These are phyloP conservation scores for Lophiotrema nucula DNA, from an alignment of 495 filamentous ascomycete genomes.

Conservation along the genomic window DNA sequence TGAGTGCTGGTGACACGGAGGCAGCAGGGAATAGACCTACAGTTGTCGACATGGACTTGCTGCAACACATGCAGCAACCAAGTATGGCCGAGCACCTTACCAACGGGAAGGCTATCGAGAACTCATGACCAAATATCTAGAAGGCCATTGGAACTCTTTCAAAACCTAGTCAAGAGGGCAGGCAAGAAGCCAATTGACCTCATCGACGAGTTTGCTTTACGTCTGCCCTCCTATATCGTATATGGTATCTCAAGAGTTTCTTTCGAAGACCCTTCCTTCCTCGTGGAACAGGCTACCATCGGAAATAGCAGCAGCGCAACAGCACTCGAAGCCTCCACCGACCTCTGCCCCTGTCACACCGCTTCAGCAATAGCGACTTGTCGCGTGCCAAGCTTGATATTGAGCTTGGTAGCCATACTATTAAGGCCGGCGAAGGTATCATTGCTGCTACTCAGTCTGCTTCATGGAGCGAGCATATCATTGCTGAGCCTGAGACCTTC, in stretches of 20 bases:
- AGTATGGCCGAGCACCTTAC: conserved; percentile 49
- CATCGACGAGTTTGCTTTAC: conserved; percentile 46
- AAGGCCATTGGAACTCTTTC: conserved; percentile 46
- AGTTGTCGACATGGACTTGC: conserved; percentile 52
- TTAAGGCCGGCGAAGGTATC: conserved; percentile 47
- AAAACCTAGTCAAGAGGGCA: conserved; percentile 40
- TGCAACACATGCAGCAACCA: conserved; percentile 46
- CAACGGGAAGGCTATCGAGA: conserved; percentile 40
- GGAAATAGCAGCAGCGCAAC: conserved; percentile 48
- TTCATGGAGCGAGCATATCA: conserved; percentile 49
- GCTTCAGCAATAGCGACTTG: conserved; percentile 44
- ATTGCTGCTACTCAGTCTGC: conserved; percentile 50
- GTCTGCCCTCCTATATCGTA: conserved; percentile 49
- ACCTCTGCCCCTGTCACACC: conserved; percentile 49
- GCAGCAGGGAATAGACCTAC: conserved; percentile 48
- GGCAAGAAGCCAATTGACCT: conserved; percentile 44
- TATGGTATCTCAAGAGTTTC: conserved; percentile 51
- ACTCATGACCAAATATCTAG: conserved; percentile 45
- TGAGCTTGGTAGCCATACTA: conserved; percentile 42
- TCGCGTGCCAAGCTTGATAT: conserved; percentile 48
- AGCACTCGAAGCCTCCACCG: conserved; percentile 44
- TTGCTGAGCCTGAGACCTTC: conserved; percentile 44
- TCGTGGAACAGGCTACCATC: conserved; percentile 46
- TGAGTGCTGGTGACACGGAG: conserved; percentile 42
- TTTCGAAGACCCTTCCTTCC: conserved; percentile 46